Evolutionary conservation across 306 rosid genomes (phyloP).

Genomic region (Vicia faba): DNA sequence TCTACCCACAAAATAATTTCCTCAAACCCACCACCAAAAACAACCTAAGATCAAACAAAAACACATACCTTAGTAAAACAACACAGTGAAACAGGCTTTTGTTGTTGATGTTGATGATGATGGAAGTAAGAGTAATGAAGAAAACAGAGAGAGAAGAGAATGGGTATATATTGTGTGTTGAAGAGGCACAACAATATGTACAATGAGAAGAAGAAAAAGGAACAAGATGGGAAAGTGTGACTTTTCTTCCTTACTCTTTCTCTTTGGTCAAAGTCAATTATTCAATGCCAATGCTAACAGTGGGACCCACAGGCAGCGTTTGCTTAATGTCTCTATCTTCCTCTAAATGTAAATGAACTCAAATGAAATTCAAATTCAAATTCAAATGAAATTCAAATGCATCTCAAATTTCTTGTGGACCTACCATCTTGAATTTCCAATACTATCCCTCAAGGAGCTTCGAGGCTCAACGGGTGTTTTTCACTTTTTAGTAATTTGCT

Average conservation of each 20-base stretch:
- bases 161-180: constrained; percentile 39
- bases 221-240: constrained; percentile 82
- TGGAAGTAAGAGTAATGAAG: neutral
- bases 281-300: constrained; percentile 48
- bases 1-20: constrained; percentile 30
- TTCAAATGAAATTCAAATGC: constrained; percentile 14
- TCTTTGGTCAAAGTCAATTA: constrained; percentile 86
- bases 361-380: constrained; percentile 21
- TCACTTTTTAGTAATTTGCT: neutral
- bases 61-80: constrained; percentile 44
- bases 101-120: neutral
- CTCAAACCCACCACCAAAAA: constrained; percentile 29
- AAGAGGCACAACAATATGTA: neutral
- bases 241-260: constrained; percentile 67
- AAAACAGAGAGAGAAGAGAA: constrained; percentile 29
- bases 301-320: constrained; percentile 48
- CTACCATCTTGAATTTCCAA: constrained; percentile 26
- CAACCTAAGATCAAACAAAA: constrained; percentile 28
- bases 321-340: constrained; percentile 41
- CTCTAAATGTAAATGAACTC: constrained; percentile 39
- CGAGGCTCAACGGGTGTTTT: neutral
- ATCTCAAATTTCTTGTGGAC: neutral
- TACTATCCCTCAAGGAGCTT: constrained; percentile 4
- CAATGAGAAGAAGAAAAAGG: constrained; percentile 34
- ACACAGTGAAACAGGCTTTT: neutral